Evolutionary conservation across 495 filamentous ascomycete genomes (phyloP).

Genomic region (Aspergillus olivimuriae): DNA sequence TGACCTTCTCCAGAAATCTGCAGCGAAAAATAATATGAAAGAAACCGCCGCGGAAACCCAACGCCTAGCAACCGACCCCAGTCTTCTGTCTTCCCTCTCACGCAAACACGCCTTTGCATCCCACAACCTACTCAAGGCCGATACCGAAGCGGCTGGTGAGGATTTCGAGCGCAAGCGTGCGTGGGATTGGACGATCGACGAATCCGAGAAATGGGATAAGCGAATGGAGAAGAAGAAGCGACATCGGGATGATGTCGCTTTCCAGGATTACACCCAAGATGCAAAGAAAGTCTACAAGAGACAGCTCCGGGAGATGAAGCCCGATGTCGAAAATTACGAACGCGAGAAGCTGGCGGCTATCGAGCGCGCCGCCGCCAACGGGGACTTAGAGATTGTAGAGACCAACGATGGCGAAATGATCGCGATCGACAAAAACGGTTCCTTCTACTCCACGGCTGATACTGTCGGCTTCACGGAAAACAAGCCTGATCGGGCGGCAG

Average conservation of each 20-base stretch:
- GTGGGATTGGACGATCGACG: constrained; percentile 97
- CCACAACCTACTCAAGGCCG: constrained; percentile 90
- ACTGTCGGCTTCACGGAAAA: constrained; percentile 74
- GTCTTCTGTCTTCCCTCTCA: constrained; percentile 60
- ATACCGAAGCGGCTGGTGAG: constrained; percentile 73
- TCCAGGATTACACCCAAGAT: constrained; percentile 83
- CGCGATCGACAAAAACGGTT: constrained; percentile 83
- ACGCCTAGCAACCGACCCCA: constrained; percentile 69
- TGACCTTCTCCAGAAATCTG: constrained; percentile 53
- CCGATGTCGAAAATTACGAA: constrained; percentile 75
- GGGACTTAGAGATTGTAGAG: constrained; percentile 87
- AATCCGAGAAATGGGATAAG: constrained; percentile 89
- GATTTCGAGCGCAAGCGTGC: constrained; percentile 97
- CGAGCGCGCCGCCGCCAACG: constrained; percentile 70
- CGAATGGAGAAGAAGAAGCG: constrained; percentile 78
- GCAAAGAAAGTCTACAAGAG: constrained; percentile 90
- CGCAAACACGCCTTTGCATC: constrained; percentile 80
- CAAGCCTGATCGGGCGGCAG: constrained; percentile 81
- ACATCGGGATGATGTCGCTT: constrained; percentile 78
- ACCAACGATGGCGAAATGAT: constrained; percentile 90
- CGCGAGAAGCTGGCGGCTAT: constrained; percentile 77
- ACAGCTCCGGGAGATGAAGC: constrained; percentile 66
- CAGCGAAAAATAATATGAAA: constrained; percentile 70
- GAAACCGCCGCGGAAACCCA: constrained; percentile 79
- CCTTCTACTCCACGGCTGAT: constrained; percentile 83